phyloP scores from a whole-genome alignment of 805 yeast genomes.

The Brettanomyces naardenensis region DNA sequence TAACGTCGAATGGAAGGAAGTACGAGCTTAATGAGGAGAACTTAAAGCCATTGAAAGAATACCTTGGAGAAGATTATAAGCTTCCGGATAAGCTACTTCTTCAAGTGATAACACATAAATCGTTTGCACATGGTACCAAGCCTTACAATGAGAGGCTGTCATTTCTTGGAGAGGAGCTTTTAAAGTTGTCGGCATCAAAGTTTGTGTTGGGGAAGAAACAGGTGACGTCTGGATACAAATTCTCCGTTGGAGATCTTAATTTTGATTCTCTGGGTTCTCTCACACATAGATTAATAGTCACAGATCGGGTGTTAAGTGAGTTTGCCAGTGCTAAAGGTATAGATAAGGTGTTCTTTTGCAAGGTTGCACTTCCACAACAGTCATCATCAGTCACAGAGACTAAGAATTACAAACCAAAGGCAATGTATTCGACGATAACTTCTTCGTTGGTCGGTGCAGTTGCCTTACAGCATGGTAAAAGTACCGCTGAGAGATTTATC shows the following conservation, averaged over 20 bases:
- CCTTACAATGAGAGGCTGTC: constrained; percentile 87
- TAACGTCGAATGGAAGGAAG: constrained; percentile 41
- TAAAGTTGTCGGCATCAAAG: constrained; percentile 43
- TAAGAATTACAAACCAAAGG: constrained; percentile 19
- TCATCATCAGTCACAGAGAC: constrained; percentile 25
- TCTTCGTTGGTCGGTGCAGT: constrained; percentile 63
- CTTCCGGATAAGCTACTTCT: constrained; percentile 58
- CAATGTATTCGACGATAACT: constrained; percentile 23
- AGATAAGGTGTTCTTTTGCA: constrained; percentile 58
- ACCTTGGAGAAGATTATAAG: constrained; percentile 26
- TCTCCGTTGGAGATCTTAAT: constrained; percentile 39
- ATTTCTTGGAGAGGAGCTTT: constrained; percentile 58
- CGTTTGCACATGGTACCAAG: constrained; percentile 83
- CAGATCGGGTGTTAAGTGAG: constrained; percentile 41
- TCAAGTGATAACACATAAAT: constrained; percentile 87
- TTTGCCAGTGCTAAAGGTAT: constrained; percentile 43
- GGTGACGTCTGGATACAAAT: constrained; percentile 15
- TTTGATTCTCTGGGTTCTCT: constrained; percentile 56
- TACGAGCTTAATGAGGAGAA: constrained; percentile 48
- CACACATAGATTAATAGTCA: constrained; percentile 41
- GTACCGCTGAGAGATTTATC: constrained; percentile 50
- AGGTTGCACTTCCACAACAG: constrained; percentile 26
- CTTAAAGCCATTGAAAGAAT: constrained; percentile 38
- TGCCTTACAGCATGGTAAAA: constrained; percentile 51
- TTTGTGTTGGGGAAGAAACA: constrained; percentile 23